phyloP scores from a whole-genome alignment of 257 asterid species.

The Penstemon eatonii region DNA sequence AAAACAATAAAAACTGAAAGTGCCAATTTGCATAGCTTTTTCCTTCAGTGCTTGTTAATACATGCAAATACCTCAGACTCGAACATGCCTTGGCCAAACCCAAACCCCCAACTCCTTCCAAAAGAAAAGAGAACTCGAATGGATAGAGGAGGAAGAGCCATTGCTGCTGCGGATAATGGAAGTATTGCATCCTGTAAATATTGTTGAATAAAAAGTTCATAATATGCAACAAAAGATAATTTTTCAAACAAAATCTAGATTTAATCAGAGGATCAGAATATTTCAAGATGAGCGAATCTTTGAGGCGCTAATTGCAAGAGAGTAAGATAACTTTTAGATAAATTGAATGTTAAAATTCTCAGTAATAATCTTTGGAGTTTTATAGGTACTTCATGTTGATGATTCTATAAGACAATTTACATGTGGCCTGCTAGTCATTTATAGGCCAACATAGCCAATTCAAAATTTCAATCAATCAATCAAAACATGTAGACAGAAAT shows the following conservation, averaged over 20 bases:
- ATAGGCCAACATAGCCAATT: no score
- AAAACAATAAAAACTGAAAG: background rate
- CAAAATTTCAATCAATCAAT: no score
- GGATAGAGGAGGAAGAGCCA: conserved; percentile 96
- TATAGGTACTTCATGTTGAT: no score
- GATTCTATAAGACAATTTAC: no score
- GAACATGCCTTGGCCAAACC: background rate
- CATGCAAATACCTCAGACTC: background rate
- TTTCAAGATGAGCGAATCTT: no score
- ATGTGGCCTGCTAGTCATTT: no score
- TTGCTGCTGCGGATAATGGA: conserved; percentile 88
- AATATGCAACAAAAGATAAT: conserved; percentile 6
- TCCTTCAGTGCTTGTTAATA: background rate
- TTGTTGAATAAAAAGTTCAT: conserved; percentile 11
- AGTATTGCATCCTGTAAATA: conserved; percentile 69
- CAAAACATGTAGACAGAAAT: no score
- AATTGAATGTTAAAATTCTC: no score
- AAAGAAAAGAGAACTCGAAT: conserved; percentile 43
- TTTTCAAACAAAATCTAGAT: background rate
- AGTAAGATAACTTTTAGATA: no score
- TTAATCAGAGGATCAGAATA: no score
- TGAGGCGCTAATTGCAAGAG: no score
- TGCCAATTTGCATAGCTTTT: background rate
- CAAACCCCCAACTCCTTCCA: conserved; percentile 26
- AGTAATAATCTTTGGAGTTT: no score